Evolutionary conservation across 176 grass and related monocot genomes (phyloP), one percentile per base, ranked within the genome.

Genomic region (Tuctoria greenei): DNA sequence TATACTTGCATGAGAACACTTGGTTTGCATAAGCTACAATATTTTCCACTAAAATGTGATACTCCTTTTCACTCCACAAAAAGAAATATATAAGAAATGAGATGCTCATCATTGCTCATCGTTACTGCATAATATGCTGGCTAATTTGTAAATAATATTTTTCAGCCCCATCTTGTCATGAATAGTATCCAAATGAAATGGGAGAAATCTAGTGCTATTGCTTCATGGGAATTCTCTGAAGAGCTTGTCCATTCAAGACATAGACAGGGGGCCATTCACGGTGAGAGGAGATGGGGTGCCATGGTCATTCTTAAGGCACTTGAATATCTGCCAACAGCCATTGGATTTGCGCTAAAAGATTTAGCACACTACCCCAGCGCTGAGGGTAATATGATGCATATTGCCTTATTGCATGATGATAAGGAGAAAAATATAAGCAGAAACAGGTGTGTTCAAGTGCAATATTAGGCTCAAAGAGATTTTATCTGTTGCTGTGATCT

Each of bases 281-380:
- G 64, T 49, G 74, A 68, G n/a, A 98, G 75, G 77, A 88, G 85
- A 81, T 93, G 87, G 84, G 91, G 91, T 69, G 76, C 84, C 15
- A 95, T 99, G 91, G 87, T 90, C 17, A 88, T 95, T 64, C 71
- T 94, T 41, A 99, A 90, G 85, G 92, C 91, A 1, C 85, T 92
- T 70, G 84, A 99, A 67, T 85, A 68, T 80, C 69, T 82, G 5
- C 68, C 74, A 76, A 57, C 73, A 52, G 89, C 87, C 27, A 85
- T 92, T 80, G 65, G 73, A 46, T 80, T 66, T 83, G 91, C 85
- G 38, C 84, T 99, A 52, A 92, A 90, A 67, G 85, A 90, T 66
- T 31, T 70, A 12, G 73, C 74, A 78, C 55, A 40, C 18, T 60
- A 52, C 55, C 43, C 12, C 6, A 88, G 47, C 43, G 72, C 70